Percentiles rank a stretch among this genome's conserved stretches.
Evolutionary conservation across 2,329 filamentous ascomycete species (phyloP).

Genomic region (Ophiostoma populinum): DNA sequence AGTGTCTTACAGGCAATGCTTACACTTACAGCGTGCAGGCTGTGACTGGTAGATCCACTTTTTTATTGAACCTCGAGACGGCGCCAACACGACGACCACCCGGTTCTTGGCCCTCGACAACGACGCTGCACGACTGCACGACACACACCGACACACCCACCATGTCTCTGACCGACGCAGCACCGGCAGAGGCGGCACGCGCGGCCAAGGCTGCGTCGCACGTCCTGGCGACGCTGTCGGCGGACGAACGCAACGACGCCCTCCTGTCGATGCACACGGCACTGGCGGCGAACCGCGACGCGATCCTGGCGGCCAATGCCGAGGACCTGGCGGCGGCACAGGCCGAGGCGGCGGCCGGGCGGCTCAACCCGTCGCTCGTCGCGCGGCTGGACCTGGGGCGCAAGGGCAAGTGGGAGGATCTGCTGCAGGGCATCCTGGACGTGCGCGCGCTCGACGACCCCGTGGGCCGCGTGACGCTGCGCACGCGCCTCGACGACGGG

Average conservation of each 20-base stretch:
- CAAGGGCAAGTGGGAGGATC: constrained; percentile 89
- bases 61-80: no score
- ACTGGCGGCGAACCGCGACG: constrained; percentile 49
- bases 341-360: constrained; percentile 53
- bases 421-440: constrained; percentile 87
- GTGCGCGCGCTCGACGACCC: constrained; percentile 75
- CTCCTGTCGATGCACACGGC: constrained; percentile 67
- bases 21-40: no score
- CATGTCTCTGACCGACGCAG: constrained; percentile 85
- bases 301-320: constrained; percentile 75
- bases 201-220: constrained; percentile 70
- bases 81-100: no score
- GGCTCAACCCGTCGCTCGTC: constrained; percentile 65
- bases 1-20: no score
- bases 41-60: no score
- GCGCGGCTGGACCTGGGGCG: constrained; percentile 76
- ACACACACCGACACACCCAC: neutral
- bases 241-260: constrained; percentile 63
- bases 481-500: constrained; percentile 72
- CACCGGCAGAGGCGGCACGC: constrained; percentile 58
- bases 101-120: no score
- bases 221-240: constrained; percentile 62
- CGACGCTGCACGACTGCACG: neutral
- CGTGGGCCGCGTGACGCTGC: constrained; percentile 69
- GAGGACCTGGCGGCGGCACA: constrained; percentile 58